Base-by-base conservation (phyloP, 805 yeast genomes). In the Saturnispora sekii region DNA sequence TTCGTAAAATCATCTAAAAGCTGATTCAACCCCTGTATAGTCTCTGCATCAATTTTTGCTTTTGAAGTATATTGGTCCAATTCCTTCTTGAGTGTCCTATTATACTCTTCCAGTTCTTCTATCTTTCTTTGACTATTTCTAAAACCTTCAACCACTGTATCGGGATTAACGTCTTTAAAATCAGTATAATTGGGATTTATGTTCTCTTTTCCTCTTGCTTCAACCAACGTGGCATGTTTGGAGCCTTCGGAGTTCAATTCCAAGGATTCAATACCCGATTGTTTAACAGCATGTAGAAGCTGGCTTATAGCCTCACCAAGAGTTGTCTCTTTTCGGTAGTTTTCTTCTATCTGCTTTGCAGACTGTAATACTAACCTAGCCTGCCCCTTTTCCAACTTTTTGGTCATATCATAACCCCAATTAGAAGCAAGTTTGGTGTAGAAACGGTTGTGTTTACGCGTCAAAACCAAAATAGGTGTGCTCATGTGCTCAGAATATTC, bases 121-220 rank as follows among this genome's bases (percentile, higher is more conserved):
- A 38, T 8, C 30, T 38, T 35, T 10, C 28, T 10, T 26, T 34
- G 28, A 31, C 30, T n/a, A 3, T 32, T 17, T 9, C 18, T 26
- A 26, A 36, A 43, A 15, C 36, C 45, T 12, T 30, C 18, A 5
- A 43, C 10, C 14, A 43, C 14, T 7, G 39, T 36, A 15, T 15
- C 28, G 2, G 45, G 45, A 14, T 43, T 37, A 2, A 43, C 28
- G 29, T 43, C 33, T 26, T 43, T 41, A 26, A n/a, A 43, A 9
- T 10, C n/a, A 26, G 4, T 17, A 4, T 18, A 17, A 10, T 33
- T 15, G 15, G 8, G 3, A 12, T 8, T 30, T 32, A n/a, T 12
- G 11, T 30, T 31, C 35, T 41, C 32, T 29, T n/a, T 41, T 35
- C 12, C 21, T 30, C 28, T 35, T 35, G 12, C 35, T 14, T 35